phyloP scores from a whole-genome alignment of 2,329 filamentous ascomycete species.

The Cytospora schulzeri region DNA sequence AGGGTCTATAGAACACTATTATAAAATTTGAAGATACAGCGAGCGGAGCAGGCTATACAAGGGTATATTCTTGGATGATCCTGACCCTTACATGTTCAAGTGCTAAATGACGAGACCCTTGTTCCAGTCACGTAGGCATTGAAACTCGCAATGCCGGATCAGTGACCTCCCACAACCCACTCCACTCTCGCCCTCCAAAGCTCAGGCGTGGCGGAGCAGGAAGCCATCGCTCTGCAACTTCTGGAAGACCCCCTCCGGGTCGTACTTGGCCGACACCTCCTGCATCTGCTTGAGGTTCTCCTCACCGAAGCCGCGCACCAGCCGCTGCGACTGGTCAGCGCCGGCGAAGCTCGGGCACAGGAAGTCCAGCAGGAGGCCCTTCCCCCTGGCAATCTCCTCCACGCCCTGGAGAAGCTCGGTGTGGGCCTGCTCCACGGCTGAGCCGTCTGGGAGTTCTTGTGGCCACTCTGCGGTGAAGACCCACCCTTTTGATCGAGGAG shows the following conservation, averaged over 20 bases:
- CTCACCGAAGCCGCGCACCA: neutral
- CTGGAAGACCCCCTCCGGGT: neutral
- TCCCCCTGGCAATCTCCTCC: neutral
- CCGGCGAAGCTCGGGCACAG: constrained; percentile 2
- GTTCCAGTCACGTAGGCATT: no score
- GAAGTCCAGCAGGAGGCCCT: constrained; percentile 6
- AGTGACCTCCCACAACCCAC: no score
- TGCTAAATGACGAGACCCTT: no score
- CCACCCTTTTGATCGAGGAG: neutral
- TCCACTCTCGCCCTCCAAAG: neutral
- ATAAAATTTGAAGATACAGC: no score
- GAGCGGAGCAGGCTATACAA: no score
- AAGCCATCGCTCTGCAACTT: constrained; percentile 10
- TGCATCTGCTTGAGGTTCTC: neutral
- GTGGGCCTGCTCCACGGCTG: constrained; percentile 2
- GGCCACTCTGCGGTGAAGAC: constrained; percentile 10
- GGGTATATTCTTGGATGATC: no score
- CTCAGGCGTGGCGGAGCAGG: constrained; percentile 7
- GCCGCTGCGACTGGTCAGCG: neutral
- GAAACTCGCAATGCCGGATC: no score
- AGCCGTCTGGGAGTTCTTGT: neutral
- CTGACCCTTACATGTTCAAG: no score
- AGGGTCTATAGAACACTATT: no score
- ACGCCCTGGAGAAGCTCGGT: constrained; percentile 8
- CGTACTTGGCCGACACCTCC: constrained; percentile 7